Conservation (phyloP, 2,329 filamentous ascomycete genomes). For the Zymoseptoria tritici region DNA sequence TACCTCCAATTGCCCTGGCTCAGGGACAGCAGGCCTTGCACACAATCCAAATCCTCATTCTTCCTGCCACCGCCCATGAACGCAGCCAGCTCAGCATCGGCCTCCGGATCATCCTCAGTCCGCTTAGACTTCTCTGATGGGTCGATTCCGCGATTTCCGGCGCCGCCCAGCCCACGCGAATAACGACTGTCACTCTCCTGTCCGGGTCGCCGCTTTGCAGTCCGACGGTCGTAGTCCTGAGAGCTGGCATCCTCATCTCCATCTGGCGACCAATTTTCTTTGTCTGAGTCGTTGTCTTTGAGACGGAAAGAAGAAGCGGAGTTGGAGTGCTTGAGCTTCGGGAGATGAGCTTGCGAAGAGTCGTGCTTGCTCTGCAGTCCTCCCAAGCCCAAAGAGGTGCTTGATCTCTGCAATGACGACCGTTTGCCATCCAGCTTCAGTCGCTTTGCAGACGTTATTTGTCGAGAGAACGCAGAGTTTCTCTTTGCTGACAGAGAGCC, state of each 20-base stretch:
- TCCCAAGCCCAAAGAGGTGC: slow-evolving; percentile 25
- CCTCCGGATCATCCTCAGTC: slow-evolving; percentile 36
- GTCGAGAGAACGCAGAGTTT: slow-evolving; percentile 41
- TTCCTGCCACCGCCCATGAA: slow-evolving; percentile 58
- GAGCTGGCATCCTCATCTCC: slow-evolving; percentile 13
- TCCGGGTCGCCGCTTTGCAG: neutral
- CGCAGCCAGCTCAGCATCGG: slow-evolving; percentile 59
- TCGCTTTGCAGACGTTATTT: slow-evolving; percentile 23
- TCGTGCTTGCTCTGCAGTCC: slow-evolving; percentile 22
- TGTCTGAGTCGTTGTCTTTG: slow-evolving; percentile 71
- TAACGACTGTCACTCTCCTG: neutral
- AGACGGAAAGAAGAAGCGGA: slow-evolving; percentile 35
- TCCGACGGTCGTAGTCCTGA: neutral
- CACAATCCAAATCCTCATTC: slow-evolving; percentile 68
- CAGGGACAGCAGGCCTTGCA: slow-evolving; percentile 79
- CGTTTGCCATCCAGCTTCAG: slow-evolving; percentile 43
- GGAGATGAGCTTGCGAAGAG: neutral
- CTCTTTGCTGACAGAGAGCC: slow-evolving; percentile 56
- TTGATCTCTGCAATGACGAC: slow-evolving; percentile 25
- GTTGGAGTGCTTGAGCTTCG: slow-evolving; percentile 25
- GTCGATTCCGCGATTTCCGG: neutral
- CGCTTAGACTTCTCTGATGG: slow-evolving; percentile 4
- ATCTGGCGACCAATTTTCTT: slow-evolving; percentile 76
- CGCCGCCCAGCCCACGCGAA: neutral
- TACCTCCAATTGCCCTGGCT: slow-evolving; percentile 82